These are phyloP conservation scores for Musa troglodytarum DNA, from an alignment of 176 grass and related monocot species.

Conservation along the genomic window DNA sequence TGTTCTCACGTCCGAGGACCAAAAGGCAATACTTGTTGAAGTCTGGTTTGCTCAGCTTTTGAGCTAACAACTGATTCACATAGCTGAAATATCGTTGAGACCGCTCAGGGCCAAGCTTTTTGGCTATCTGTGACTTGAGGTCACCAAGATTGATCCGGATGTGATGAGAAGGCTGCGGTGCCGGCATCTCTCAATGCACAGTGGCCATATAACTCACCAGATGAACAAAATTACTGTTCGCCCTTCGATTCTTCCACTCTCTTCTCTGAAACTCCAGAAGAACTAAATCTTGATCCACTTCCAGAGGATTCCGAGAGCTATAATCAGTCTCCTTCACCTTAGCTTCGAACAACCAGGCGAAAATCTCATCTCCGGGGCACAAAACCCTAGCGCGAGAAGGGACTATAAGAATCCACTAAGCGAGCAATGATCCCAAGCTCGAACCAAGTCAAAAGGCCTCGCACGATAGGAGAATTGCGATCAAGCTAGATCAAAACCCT, in stretches of 20 bases:
- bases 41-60: constrained; percentile 69
- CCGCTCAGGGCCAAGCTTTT: constrained; percentile 53
- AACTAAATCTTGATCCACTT: not conserved
- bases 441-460: not conserved
- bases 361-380: constrained; percentile 3
- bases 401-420: not conserved
- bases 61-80: constrained; percentile 58
- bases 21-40: constrained; percentile 63
- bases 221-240: constrained; percentile 3
- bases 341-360: not conserved
- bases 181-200: constrained; percentile 17
- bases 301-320: not conserved
- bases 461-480: not conserved
- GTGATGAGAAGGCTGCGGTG: constrained; percentile 20
- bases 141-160: constrained; percentile 58
- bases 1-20: constrained; percentile 58
- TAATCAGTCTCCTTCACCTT: not conserved
- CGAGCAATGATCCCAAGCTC: not conserved
- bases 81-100: constrained; percentile 65
- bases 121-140: constrained; percentile 68
- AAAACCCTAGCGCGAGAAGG: constrained; percentile 4
- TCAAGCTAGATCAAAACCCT: constrained; percentile 6
- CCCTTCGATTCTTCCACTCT: not conserved
- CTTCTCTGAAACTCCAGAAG: not conserved
- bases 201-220: not conserved